phyloP scores from a whole-genome alignment of 1,284 basidiomycete species.

The Trichosporon faecale region DNA sequence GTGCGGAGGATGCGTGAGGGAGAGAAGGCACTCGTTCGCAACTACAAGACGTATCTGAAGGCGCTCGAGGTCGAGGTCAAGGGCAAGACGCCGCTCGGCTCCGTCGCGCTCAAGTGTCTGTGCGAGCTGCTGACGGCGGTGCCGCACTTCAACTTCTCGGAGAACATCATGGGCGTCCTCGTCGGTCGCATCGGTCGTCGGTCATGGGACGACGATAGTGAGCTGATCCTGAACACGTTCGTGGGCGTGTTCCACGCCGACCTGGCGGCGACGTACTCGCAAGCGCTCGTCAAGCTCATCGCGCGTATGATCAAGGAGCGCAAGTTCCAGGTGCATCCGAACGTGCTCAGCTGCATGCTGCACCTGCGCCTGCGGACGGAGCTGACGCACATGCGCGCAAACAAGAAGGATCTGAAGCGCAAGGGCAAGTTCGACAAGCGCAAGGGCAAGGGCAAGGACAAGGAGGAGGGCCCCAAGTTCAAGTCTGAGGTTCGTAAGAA shows the following conservation, averaged over 20 bases:
- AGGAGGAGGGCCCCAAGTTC: constrained; percentile 53
- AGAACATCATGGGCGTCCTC: constrained; percentile 85
- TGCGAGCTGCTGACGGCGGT: constrained; percentile 77
- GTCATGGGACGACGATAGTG: constrained; percentile 83
- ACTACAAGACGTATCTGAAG: constrained; percentile 86
- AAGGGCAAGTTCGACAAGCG: constrained; percentile 16
- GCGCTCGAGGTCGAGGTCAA: constrained; percentile 81
- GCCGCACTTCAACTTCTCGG: constrained; percentile 96
- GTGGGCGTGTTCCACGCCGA: constrained; percentile 78
- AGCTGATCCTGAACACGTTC: constrained; percentile 75
- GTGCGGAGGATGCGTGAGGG: constrained; percentile 87
- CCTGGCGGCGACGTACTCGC: constrained; percentile 70
- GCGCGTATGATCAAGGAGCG: constrained; percentile 97
- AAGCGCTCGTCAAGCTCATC: constrained; percentile 84
- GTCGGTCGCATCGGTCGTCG: constrained; percentile 78
- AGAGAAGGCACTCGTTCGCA: constrained; percentile 88
- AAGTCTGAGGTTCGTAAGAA: constrained; percentile 63
- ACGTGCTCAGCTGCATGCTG: constrained; percentile 79
- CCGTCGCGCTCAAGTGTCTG: constrained; percentile 75
- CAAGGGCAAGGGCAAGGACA: constrained; percentile 50
- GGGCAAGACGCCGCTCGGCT: constrained; percentile 69
- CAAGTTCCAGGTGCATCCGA: constrained; percentile 82
- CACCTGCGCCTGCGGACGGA: constrained; percentile 85
- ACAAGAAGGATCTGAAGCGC: constrained; percentile 51
- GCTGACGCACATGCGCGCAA: constrained; percentile 58